These are phyloP conservation scores for Pilaira anomala DNA, from an alignment of 192 early-diverging fungal species.

Conservation along the genomic window DNA sequence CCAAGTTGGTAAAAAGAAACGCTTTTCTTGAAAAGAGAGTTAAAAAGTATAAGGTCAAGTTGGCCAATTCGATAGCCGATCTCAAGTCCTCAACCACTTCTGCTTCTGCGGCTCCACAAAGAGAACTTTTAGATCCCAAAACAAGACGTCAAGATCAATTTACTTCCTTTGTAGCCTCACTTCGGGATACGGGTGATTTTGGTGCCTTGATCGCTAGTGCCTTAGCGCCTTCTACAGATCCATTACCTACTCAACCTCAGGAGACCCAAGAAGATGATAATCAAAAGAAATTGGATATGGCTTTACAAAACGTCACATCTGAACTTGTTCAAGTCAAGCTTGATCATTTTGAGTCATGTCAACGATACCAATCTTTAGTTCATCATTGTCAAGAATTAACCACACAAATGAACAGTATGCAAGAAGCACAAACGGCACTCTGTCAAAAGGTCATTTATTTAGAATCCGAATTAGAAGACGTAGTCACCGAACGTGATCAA, in stretches of 20 bases:
- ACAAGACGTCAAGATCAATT: conserved; percentile 15
- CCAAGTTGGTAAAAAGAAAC: conserved; percentile 49
- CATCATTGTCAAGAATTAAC: conserved; percentile 25
- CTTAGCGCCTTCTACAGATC: neutral
- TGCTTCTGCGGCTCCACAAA: neutral
- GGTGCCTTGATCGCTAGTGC: conserved; percentile 34
- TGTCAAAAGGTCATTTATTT: conserved; percentile 25
- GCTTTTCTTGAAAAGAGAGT: conserved; percentile 42
- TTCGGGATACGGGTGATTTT: conserved; percentile 29
- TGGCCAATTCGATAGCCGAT: conserved; percentile 1
- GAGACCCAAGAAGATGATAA: neutral
- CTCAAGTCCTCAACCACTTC: neutral
- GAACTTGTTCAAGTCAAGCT: conserved; percentile 35
- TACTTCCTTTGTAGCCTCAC: conserved; percentile 23
- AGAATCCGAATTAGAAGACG: conserved; percentile 23
- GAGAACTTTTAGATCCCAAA: neutral
- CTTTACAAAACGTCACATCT: conserved; percentile 21
- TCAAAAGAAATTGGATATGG: neutral
- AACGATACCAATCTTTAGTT: conserved; percentile 32
- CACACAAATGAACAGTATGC: conserved; percentile 12
- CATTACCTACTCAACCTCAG: neutral
- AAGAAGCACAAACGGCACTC: conserved; percentile 15
- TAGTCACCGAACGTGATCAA: conserved; percentile 27
- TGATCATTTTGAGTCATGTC: conserved; percentile 36
- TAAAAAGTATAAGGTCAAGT: conserved; percentile 43